These are phyloP conservation scores for Yarrowia phangngaensis DNA, from an alignment of 805 yeast genomes.

Conservation along the genomic window DNA sequence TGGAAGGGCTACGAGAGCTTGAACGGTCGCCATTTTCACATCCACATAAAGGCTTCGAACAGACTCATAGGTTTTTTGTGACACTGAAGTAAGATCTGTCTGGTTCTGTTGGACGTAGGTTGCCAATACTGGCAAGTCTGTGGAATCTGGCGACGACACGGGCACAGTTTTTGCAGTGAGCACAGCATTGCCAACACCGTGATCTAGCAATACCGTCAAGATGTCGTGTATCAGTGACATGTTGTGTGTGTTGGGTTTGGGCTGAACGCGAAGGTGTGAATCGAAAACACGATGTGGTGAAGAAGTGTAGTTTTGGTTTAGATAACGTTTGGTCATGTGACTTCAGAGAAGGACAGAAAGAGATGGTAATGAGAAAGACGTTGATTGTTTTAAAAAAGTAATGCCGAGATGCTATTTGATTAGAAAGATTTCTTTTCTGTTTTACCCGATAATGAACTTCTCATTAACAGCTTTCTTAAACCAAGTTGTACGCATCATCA, in stretches of 20 bases:
- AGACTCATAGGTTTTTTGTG: constrained; percentile 28
- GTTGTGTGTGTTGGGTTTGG: background rate
- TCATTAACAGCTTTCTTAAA: no score
- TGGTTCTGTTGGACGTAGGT: constrained; percentile 15
- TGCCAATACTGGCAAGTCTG: constrained; percentile 12
- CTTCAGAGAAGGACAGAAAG: background rate
- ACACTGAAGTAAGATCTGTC: constrained; percentile 28
- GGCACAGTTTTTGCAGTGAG: constrained; percentile 11
- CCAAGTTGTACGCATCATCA: no score
- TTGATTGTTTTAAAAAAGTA: no score
- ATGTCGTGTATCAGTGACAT: constrained; percentile 26
- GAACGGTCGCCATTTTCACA: constrained; percentile 36
- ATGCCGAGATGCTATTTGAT: no score
- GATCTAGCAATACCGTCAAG: constrained; percentile 10
- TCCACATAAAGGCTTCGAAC: constrained; percentile 34
- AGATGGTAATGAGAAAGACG: background rate
- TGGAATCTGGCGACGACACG: constrained; percentile 5
- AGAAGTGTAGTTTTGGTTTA: constrained; percentile 1
- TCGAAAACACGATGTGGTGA: background rate
- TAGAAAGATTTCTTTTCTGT: no score
- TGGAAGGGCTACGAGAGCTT: constrained; percentile 31
- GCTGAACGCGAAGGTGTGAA: constrained; percentile 22
- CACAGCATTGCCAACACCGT: constrained; percentile 4
- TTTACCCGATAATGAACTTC: no score
- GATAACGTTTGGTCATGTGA: constrained; percentile 25